Percentiles rank a stretch among this genome's conserved stretches.
These are phyloP conservation scores for Cladochytrium replicatum DNA, from an alignment of 192 early-diverging fungal species.

Conservation along the genomic window DNA sequence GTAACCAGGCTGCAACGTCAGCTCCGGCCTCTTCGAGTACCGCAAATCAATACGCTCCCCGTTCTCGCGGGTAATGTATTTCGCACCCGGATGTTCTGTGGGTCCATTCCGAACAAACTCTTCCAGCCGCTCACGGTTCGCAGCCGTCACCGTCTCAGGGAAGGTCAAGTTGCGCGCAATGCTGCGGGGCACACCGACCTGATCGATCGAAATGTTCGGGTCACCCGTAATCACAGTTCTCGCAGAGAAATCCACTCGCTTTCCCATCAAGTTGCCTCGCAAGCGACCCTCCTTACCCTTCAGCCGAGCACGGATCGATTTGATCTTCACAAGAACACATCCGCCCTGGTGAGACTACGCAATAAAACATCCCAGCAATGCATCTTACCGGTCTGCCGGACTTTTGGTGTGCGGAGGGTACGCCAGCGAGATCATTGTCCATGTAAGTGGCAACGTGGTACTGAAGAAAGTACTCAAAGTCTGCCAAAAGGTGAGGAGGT, in stretches of 20 bases:
- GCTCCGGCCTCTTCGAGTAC: neutral
- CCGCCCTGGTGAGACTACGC: no score
- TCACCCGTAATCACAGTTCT: constrained; percentile 3
- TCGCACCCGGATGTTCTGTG: neutral
- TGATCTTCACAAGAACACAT: no score
- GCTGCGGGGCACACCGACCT: neutral
- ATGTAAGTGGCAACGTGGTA: constrained; percentile 87
- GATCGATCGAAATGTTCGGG: neutral
- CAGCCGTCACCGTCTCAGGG: neutral
- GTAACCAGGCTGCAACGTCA: neutral
- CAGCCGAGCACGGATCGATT: neutral
- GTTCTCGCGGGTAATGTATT: neutral
- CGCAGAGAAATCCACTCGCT: constrained; percentile 3
- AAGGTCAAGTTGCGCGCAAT: neutral
- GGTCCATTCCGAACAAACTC: neutral
- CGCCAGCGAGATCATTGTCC: constrained; percentile 81
- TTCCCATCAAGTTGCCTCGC: constrained; percentile 6
- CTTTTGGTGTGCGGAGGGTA: constrained; percentile 77
- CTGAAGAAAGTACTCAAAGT: constrained; percentile 81
- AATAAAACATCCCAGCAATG: no score
- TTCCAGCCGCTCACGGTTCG: neutral
- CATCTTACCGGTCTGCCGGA: constrained; percentile 63
- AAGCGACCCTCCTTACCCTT: constrained; percentile 2
- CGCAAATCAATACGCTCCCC: neutral
- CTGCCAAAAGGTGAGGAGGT: constrained; percentile 76